A percentile compares a stretch with the other conserved stretches of the same genome.
phyloP scores from a whole-genome alignment of 257 asterid species.

The Nicotiana tabacum region DNA sequence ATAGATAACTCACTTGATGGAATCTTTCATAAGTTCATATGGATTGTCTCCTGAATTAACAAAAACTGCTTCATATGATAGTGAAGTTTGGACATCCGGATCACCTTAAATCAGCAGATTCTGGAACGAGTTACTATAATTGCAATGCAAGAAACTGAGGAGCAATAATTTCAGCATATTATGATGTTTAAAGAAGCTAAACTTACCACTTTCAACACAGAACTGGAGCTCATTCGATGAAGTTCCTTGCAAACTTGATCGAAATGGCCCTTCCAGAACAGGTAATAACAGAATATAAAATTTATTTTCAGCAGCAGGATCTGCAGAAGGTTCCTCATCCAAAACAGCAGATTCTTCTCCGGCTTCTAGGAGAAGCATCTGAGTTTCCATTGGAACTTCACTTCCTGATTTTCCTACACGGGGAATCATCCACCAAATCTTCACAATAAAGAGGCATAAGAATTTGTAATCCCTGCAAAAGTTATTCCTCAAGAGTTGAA shows the following conservation, averaged over 20 bases:
- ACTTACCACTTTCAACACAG: conserved; percentile 54
- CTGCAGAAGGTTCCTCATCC: conserved; percentile 10
- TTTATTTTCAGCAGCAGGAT: conserved; percentile 13
- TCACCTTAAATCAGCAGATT: conserved; percentile 23
- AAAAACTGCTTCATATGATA: conserved; percentile 35
- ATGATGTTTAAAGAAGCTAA: not conserved
- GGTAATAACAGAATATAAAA: conserved; percentile 57
- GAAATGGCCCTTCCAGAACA: conserved; percentile 50
- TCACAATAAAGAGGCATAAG: conserved; percentile 47
- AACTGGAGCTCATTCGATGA: conserved; percentile 48
- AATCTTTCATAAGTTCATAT: conserved; percentile 39
- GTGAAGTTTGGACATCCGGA: conserved; percentile 28
- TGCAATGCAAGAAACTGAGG: not conserved
- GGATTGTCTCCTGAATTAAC: conserved; percentile 48
- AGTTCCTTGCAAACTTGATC: conserved; percentile 53
- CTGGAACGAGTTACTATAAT: not conserved
- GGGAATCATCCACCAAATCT: conserved; percentile 82
- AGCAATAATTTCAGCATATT: no score
- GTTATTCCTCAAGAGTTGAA: no score
- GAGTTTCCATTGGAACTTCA: conserved; percentile 62
- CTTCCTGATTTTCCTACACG: conserved; percentile 45
- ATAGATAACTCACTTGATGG: conserved; percentile 30
- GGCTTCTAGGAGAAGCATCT: conserved; percentile 57
- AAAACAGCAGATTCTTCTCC: conserved; percentile 30
- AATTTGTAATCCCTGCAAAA: conserved; percentile 40